Base-by-base conservation (phyloP, 768 basidiomycete genomes). In the Chlorophyllum brunneum region DNA sequence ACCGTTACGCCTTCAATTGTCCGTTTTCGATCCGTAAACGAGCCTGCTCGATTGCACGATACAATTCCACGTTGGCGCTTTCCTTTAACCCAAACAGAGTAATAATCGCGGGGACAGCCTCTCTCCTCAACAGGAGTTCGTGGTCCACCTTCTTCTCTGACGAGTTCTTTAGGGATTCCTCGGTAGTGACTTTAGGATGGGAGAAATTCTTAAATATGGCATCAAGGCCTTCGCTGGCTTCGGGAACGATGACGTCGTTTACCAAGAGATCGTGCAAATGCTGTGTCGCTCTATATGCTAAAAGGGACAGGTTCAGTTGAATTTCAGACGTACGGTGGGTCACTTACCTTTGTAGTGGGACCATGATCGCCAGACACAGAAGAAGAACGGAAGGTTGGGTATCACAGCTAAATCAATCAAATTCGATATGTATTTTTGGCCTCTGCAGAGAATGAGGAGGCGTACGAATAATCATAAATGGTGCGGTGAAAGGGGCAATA, bases 301-400 rank as follows among this genome's bases (percentile, higher is more conserved):
- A 3, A 33, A 37, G 8, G 23, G 26, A 51, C 34, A 54, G 33
- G 40, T 8, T 36, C 31, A 26, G 16, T 16, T 42, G 20, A 15
- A 18, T n/a, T 13, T 22, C 4, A 38, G 5, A 20, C 13, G 15
- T 18, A 11, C 47, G 27, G 6, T 24, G 37, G 51, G 23, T 7
- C 30, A 49, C 53, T 38, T 52, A 88, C 88, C 88, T 77, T 75
- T 79, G 63, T 85, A 92, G 66, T 92, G 89, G 34, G 83, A 85
- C 88, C 88, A 92, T 37, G 87, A 83, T 38, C 89, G 76, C 89
- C 89, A 92, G 8, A 75, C 79, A 59, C 87, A 90, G 67, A 88
- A 92, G 71, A 92, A 89, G 64, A 92, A 85, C 0, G 89, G 89
- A 18, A 92, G 66, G 63, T 92, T 92, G 26, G 89, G 90, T 67